phyloP scores from a whole-genome alignment of 768 basidiomycete species.

The Pleurotus eryngii region DNA sequence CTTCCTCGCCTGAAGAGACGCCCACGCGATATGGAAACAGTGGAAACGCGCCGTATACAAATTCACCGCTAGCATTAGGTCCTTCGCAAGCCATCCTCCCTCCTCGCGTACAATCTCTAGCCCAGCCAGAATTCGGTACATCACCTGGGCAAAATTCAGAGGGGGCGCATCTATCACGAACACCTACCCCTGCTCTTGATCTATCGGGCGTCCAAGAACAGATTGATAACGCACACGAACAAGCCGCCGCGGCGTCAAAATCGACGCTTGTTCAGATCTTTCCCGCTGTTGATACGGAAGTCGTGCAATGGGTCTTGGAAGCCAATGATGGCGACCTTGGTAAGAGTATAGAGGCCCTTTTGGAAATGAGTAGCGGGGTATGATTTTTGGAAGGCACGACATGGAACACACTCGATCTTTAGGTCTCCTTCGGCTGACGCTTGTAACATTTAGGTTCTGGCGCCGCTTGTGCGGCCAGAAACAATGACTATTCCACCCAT shows the following conservation, averaged over 20 bases:
- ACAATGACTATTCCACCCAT: too few species aligned
- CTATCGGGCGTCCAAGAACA: constrained; percentile 66
- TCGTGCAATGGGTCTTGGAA: constrained; percentile 87
- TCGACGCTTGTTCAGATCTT: constrained; percentile 88
- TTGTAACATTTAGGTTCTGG: too few species aligned
- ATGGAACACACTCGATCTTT: too few species aligned
- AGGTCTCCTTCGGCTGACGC: too few species aligned
- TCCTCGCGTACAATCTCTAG: constrained; percentile 41
- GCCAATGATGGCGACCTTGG: constrained; percentile 87
- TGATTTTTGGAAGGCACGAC: constrained; percentile 8
- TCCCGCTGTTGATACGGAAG: constrained; percentile 76
- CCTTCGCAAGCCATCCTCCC: constrained; percentile 40
- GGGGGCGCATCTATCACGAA: constrained; percentile 53
- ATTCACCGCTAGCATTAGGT: constrained; percentile 47
- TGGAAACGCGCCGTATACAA: constrained; percentile 35
- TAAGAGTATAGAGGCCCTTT: constrained; percentile 79
- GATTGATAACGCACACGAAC: constrained; percentile 75
- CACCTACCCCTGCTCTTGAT: constrained; percentile 69
- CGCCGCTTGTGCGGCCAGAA: too few species aligned
- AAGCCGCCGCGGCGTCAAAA: constrained; percentile 65
- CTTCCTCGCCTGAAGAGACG: constrained; percentile 44
- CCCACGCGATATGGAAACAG: constrained; percentile 34
- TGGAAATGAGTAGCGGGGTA: constrained; percentile 65
- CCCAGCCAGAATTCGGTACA: constrained; percentile 16
- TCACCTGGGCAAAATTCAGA: constrained; percentile 14